Base-by-base conservation (phyloP, 2,329 filamentous ascomycete genomes). In the Fusarium kyushuense region DNA sequence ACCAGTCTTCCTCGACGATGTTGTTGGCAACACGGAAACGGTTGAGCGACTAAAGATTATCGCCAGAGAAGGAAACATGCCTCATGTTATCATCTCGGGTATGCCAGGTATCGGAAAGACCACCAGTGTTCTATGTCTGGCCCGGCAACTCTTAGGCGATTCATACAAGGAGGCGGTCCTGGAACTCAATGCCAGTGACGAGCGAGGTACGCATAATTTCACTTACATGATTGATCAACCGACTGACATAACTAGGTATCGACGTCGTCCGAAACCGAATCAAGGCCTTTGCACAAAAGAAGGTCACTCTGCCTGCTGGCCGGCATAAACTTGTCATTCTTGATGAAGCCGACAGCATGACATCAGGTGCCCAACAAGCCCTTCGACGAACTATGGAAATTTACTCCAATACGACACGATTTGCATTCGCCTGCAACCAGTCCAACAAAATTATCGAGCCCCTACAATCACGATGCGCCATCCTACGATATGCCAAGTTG, bases 61-160 rank as follows among this genome's bases (percentile, higher is more conserved):
- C 74, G 94, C 96, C 46, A 96, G 94, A 80, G 96, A 98, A 82
- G 96, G 96, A 73, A 99, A 99, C 81, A 97, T 99, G 94, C 96
- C 96, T 4, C 96, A 99, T 81, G 89, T 99, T 76, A 98, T 99
- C 80, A 98, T 99, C 75, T 97, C 93, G n/a, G 96, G 96, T 63
- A 98, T 97, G 94, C 96, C 96, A 21, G 96, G 96, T 76, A 99
- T 98, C 76, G 96, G 96, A 79, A 99, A 99, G 84, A 99, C 96
- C 6, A 98, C 96, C 1, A 97, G 94, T 57, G 90, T 99, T 57
- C 84, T 98, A 64, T 98, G 96, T 77, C 88, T 99, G 46, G 96
- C 96, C 19, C 88, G 95, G 62, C 95, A 98, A 78, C 82, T 99
- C 63, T 85, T 99, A 3, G 96, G 96, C 11, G 92, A 97, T 76